Evolutionary conservation across 495 filamentous ascomycete species (phyloP), one percentile per base, ranked within the genome.

Genomic region (Penicillium salamii): DNA sequence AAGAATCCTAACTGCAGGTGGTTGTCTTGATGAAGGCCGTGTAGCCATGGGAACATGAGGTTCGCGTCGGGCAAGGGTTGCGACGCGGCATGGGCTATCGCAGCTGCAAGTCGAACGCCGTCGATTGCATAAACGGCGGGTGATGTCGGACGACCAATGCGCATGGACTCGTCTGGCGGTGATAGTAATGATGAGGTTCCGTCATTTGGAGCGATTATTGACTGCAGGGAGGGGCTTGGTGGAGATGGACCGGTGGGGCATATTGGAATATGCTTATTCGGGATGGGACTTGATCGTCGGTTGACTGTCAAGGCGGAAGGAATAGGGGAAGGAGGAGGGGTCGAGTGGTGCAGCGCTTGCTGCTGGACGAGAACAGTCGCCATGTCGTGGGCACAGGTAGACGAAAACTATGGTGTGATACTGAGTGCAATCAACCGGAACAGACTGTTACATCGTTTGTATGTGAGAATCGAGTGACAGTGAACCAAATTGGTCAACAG

Each of bases 21-120:
- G 59, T 97, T 98, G 45, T 83, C 80, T 3, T 87, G 83, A 57
- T 97, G 92, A n/a, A 97, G 70, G 17, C 93, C 93, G 72, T 98
- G 93, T 7, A 96, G 77, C 93, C 93, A 98, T n/a, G 93, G 93
- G 59, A 97, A 98, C 55, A 96, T 85, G 51, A 82, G 78, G 8
- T 81, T 76, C 1, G 95, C 84, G 50, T 95, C 87, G 7, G 93
- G 92, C 18, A 97, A 68, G 9, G 88, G 83, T 55, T 95, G 89
- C 3, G 81, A 78, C 0, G 91, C 79, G 47, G 81, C 66, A 52
- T 91, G 79, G 52, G 91, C 81, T 7, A 96, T 54, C 2, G 92
- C 88, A 9, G 83, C 79, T 14, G 80, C 79, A 26, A 97, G 75
- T 6, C 75, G 79, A 18, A 71, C 72, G 28, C 84, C 83, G 62